phyloP scores from a whole-genome alignment of 768 basidiomycete genomes.

The Clavulina sp. region DNA sequence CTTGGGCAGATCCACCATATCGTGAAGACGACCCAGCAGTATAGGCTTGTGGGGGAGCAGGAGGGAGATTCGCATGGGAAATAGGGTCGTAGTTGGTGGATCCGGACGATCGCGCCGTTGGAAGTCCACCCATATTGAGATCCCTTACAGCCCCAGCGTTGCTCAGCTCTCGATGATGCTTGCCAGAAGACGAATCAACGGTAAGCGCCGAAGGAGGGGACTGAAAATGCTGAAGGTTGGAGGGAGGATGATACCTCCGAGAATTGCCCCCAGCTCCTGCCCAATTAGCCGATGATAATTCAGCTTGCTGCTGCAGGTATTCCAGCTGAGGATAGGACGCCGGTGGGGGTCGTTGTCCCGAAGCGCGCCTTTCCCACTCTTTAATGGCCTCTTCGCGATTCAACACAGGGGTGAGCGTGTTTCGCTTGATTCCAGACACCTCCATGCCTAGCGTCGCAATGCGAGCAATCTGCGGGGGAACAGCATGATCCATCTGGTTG shows the following conservation, averaged over 20 bases:
- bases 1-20: conserved; percentile 41
- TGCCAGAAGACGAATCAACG: conserved; percentile 35
- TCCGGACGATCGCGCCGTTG: conserved; percentile 23
- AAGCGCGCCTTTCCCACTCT: conserved; percentile 87
- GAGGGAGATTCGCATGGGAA: background rate
- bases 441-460: conserved; percentile 62
- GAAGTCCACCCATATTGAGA: conserved; percentile 26
- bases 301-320: conserved; percentile 84
- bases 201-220: conserved; percentile 32
- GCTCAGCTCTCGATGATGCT: conserved; percentile 33
- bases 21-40: conserved; percentile 37
- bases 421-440: conserved; percentile 49
- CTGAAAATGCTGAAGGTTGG: conserved; percentile 33
- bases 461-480: conserved; percentile 66
- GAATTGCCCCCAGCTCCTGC: background rate
- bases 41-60: conserved; percentile 65
- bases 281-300: conserved; percentile 9
- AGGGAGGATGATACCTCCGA: conserved; percentile 7
- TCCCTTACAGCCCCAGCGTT: conserved; percentile 38
- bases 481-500: conserved; percentile 61
- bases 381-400: conserved; percentile 89
- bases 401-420: conserved; percentile 80
- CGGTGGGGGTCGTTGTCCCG: conserved; percentile 38
- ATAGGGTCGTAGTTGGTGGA: conserved; percentile 26
- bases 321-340: conserved; percentile 78